phyloP scores from a whole-genome alignment of 1,139 yeast species.

The Meyerozyma athensensis region DNA sequence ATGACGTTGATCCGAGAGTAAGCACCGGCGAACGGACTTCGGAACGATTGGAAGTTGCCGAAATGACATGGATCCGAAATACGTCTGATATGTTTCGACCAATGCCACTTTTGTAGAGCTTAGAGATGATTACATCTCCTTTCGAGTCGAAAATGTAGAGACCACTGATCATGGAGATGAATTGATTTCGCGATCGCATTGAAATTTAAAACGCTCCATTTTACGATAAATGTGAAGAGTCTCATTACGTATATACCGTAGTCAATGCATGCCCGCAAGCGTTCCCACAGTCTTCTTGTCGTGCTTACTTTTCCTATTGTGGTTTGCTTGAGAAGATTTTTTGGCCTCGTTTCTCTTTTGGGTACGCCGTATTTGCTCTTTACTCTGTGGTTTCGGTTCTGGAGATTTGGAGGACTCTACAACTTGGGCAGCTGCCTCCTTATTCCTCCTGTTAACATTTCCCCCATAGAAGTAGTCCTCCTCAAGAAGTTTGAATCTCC shows the following conservation, averaged over 20 bases:
- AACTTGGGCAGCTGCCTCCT: slow-evolving; percentile 3
- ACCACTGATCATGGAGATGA: slow-evolving; percentile 62
- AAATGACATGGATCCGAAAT: slow-evolving; percentile 83
- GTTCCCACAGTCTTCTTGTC: slow-evolving; percentile 39
- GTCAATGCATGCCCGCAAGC: slow-evolving; percentile 17
- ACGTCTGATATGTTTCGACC: slow-evolving; percentile 68
- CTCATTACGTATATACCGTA: too few species aligned
- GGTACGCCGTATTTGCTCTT: slow-evolving; percentile 19
- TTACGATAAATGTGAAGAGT: too few species aligned
- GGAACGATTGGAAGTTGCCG: slow-evolving; percentile 23
- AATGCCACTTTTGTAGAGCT: slow-evolving; percentile 61
- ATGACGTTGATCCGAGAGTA: slow-evolving; percentile 90
- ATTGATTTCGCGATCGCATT: background rate
- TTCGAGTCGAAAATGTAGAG: slow-evolving; percentile 69
- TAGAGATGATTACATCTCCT: slow-evolving; percentile 83
- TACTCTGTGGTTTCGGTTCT: slow-evolving; percentile 11
- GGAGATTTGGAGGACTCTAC: background rate
- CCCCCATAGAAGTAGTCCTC: slow-evolving; percentile 54
- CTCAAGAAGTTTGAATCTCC: slow-evolving; percentile 55
- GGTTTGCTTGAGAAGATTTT: slow-evolving; percentile 57
- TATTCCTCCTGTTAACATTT: slow-evolving; percentile 16
- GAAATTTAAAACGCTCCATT: too few species aligned
- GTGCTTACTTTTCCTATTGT: slow-evolving; percentile 59
- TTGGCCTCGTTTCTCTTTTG: slow-evolving; percentile 49
- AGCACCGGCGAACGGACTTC: slow-evolving; percentile 72